Conservation (phyloP, 768 basidiomycete species). For the Pleurotus giganteus region DNA sequence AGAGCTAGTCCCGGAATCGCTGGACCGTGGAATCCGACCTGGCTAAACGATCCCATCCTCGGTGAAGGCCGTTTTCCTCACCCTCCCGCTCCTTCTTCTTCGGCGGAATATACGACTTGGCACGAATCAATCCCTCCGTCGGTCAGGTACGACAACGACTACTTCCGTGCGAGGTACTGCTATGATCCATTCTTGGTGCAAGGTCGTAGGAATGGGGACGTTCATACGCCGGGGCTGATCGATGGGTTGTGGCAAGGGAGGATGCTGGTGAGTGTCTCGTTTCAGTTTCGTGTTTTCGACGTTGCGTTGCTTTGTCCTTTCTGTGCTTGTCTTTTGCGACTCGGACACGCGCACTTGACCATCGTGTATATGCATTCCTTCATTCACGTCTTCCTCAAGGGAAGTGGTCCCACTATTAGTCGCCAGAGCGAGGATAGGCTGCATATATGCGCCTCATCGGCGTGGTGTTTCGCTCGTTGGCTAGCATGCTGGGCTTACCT, state of each 20-base stretch:
- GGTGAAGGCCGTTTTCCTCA: background rate
- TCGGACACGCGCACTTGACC: too few species aligned
- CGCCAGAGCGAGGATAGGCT: too few species aligned
- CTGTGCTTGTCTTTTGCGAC: background rate
- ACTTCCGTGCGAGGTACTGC: conserved; percentile 52
- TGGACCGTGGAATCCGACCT: conserved; percentile 26
- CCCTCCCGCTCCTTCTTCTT: background rate
- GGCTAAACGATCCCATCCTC: background rate
- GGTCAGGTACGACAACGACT: conserved; percentile 54
- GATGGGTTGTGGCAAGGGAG: conserved; percentile 63
- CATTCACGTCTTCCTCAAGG: background rate
- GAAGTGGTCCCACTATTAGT: too few species aligned
- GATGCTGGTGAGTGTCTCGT: conserved; percentile 50
- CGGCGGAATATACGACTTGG: conserved; percentile 14
- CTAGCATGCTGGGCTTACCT: too few species aligned
- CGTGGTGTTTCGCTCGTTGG: too few species aligned
- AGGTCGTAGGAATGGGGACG: conserved; percentile 25
- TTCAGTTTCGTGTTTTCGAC: conserved; percentile 6
- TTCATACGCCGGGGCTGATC: conserved; percentile 51
- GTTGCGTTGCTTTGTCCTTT: conserved; percentile 1
- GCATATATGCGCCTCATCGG: too few species aligned
- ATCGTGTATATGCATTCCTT: too few species aligned
- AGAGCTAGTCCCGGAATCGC: conserved; percentile 9
- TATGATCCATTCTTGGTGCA: conserved; percentile 27
- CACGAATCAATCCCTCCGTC: conserved; percentile 12